Evolutionary conservation across 768 basidiomycete species (phyloP), one percentile per base, ranked within the genome.

Genomic region (Termitomyces sp.): DNA sequence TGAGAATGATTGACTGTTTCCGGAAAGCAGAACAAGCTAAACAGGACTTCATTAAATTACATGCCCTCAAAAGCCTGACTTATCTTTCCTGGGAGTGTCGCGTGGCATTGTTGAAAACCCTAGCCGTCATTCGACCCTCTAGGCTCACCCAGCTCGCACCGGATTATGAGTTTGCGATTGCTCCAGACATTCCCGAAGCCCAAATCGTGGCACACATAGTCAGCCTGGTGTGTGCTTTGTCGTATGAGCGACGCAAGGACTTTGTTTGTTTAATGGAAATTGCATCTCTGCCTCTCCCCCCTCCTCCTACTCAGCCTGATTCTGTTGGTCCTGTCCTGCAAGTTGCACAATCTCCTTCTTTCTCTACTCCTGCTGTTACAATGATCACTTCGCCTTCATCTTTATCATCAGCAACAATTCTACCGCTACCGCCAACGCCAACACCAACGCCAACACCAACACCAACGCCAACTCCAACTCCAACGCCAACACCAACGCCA

Each of bases 41-140:
- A 32, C 53, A 60, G 48, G 59, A 55, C 23, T 16, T 33, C 28
- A 60, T 60, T 23, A 48, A 35, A 16, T 35, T 55, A 2, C 53
- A 60, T 4, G 20, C 47, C 20, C 30, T 50, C 10, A 60, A 44
- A 32, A 36, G 47, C 18, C n/a, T 59, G n/a, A 20, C 32, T 12
- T 36, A 55, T 38, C 48, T 59, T 50, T 18, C 53, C 2, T 44
- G 46, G 48, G 14, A 50, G 30, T 40, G 30, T 20, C 59, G 59
- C 9, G 6, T 44, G 30, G n/a, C 28, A 28, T 30, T 55, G 3
- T 9, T 50, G 54, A 23, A 60, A 28, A 50, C 4, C 5, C 40
- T 60, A 13, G 10, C 48, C 26, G 1, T 12, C 46, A 48, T 40
- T n/a, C 14, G 26, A 36, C 14, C 33, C 12, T 16, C 52, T 41